phyloP scores from a whole-genome alignment of 768 basidiomycete genomes.

The Podaxis rugospora region DNA sequence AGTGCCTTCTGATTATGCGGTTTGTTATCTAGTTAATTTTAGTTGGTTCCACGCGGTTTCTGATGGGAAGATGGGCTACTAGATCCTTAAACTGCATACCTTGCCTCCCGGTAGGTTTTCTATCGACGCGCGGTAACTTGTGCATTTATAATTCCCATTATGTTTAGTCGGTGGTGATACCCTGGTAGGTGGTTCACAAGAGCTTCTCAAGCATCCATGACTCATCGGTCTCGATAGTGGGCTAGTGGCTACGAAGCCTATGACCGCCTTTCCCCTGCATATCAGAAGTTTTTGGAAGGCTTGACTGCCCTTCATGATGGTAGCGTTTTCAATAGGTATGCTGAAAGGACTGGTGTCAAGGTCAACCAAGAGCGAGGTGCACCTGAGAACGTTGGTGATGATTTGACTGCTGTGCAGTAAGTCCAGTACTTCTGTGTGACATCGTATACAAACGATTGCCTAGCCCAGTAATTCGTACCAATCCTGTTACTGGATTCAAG shows the following conservation, averaged over 20 bases:
- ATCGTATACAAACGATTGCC: not conserved
- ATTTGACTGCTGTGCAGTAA: conserved; percentile 48
- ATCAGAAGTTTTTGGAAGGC: conserved; percentile 50
- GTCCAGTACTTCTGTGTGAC: conserved; percentile 6
- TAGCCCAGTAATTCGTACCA: conserved; percentile 49
- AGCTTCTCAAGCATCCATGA: not conserved
- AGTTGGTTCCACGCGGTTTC: not conserved
- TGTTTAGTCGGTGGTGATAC: conserved; percentile 37
- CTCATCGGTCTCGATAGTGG: not conserved
- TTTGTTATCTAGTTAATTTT: conserved; percentile 12
- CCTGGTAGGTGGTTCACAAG: conserved; percentile 27
- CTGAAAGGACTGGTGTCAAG: conserved; percentile 8
- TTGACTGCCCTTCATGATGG: conserved; percentile 52
- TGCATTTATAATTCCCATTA: not conserved
- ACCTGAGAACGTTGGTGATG: conserved; percentile 45
- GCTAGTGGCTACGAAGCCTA: conserved; percentile 57
- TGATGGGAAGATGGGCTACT: not conserved
- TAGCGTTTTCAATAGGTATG: not conserved
- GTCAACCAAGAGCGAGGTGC: conserved; percentile 37
- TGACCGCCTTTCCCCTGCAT: conserved; percentile 54
- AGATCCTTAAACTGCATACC: conserved; percentile 39
- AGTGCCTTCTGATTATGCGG: conserved; percentile 56
- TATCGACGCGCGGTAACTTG: not conserved
- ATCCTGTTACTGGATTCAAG: conserved; percentile 60
- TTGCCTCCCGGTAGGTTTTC: conserved; percentile 27